Evolutionary conservation across 2,329 filamentous ascomycete species (phyloP).

Genomic region (Kalmusia sp.): DNA sequence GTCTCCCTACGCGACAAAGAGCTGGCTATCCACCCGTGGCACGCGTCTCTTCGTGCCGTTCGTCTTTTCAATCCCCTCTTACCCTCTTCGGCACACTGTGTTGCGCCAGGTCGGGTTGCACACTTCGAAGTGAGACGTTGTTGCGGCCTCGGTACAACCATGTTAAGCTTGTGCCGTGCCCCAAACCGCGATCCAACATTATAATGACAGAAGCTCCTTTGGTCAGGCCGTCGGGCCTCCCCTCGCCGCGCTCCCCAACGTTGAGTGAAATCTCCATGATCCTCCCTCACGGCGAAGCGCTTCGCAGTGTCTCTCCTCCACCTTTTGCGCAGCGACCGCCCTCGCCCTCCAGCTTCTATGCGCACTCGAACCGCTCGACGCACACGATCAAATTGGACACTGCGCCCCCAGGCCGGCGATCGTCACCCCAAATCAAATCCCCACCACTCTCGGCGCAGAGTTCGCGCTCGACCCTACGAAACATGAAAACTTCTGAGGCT

Average conservation of each 20-base stretch:
- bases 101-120: not conserved
- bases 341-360: constrained; percentile 45
- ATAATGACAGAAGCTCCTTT: constrained; percentile 46
- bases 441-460: constrained; percentile 41
- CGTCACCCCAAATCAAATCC: constrained; percentile 37
- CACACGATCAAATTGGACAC: constrained; percentile 33
- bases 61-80: constrained; percentile 23
- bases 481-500: constrained; percentile 31
- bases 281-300: constrained; percentile 65
- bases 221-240: constrained; percentile 18
- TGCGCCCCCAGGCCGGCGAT: constrained; percentile 37
- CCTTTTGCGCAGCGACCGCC: constrained; percentile 54
- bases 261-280: constrained; percentile 96
- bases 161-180: constrained; percentile 20
- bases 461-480: constrained; percentile 46
- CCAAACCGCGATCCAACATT: constrained; percentile 16
- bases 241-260: constrained; percentile 69
- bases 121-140: not conserved
- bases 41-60: constrained; percentile 23
- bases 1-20: constrained; percentile 11
- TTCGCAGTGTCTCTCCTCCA: constrained; percentile 58
- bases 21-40: constrained; percentile 24
- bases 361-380: constrained; percentile 27
- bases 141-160: constrained; percentile 13
- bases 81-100: constrained; percentile 3